phyloP scores from a whole-genome alignment of 169 alveolate genomes.

The Plasmodium berghei region DNA sequence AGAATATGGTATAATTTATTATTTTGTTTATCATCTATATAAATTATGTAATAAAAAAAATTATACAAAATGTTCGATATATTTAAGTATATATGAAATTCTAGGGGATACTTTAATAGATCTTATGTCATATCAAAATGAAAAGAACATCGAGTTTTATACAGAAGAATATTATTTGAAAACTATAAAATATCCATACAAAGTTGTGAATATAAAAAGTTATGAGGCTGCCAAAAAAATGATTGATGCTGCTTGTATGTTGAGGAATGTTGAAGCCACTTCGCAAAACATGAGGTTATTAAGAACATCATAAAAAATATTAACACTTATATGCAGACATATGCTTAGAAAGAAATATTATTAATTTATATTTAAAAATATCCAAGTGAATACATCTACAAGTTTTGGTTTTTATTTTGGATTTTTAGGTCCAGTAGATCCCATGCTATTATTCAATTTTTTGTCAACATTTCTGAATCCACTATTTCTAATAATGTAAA shows the following conservation, averaged over 20 bases:
- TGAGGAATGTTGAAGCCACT: constrained; percentile 66
- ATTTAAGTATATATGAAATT: constrained; percentile 51
- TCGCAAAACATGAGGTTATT: constrained; percentile 53
- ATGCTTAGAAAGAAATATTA: neutral
- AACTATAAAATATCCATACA: constrained; percentile 44
- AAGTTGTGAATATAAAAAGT: constrained; percentile 46
- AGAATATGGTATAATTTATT: constrained; percentile 39
- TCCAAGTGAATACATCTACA: no score
- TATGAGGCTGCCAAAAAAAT: constrained; percentile 51
- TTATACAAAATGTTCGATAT: constrained; percentile 11
- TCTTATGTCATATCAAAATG: constrained; percentile 29
- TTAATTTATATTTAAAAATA: neutral
- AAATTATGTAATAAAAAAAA: constrained; percentile 2
- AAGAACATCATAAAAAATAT: neutral
- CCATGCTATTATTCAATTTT: constrained; percentile 66
- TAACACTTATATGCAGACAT: neutral
- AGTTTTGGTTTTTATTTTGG: neutral
- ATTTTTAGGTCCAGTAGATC: constrained; percentile 67
- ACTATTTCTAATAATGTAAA: constrained; percentile 19
- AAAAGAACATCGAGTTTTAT: constrained; percentile 27
- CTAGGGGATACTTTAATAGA: constrained; percentile 49
- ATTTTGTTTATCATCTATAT: constrained; percentile 38
- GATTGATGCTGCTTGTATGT: constrained; percentile 54
- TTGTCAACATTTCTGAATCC: constrained; percentile 43
- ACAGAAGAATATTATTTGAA: constrained; percentile 45